Conservation (phyloP, 139 green algal species). For the Chlamydomonas sphaeroides region DNA sequence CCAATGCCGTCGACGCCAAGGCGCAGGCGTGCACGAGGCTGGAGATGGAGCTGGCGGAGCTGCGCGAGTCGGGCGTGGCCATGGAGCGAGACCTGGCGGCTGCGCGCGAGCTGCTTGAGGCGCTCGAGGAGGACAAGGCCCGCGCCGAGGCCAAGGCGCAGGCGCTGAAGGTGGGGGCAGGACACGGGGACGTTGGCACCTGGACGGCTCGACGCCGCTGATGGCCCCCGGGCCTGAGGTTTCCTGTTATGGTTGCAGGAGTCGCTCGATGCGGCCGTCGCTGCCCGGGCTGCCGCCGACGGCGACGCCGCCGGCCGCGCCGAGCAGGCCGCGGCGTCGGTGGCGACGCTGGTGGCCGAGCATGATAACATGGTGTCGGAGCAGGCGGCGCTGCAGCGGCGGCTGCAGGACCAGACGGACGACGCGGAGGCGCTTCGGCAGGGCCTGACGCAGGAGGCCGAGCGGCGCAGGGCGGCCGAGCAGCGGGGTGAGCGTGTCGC, state of each 20-base stretch:
- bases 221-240: too few relatives aligned
- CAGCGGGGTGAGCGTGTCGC: neutral
- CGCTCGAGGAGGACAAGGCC: neutral
- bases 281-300: neutral
- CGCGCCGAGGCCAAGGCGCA: neutral
- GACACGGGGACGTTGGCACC: too few relatives aligned
- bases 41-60: neutral
- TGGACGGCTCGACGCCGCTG: too few relatives aligned
- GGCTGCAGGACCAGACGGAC: neutral
- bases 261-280: neutral
- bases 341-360: neutral
- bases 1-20: neutral
- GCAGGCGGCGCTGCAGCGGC: neutral
- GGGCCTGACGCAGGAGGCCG: neutral
- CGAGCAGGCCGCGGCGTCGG: neutral
- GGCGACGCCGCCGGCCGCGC: neutral
- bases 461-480: slow-evolving; percentile 12
- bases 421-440: slow-evolving; percentile 7
- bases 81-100: neutral
- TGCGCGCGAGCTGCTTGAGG: neutral
- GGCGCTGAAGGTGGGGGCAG: too few relatives aligned
- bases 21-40: neutral
- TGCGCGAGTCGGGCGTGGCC: neutral
- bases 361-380: slow-evolving; percentile 1
- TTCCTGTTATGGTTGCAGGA: too few relatives aligned